Evolutionary conservation across 2,329 filamentous ascomycete genomes (phyloP), one percentile per base, ranked within the genome.

Genomic region (Geosmithia putterillii): DNA sequence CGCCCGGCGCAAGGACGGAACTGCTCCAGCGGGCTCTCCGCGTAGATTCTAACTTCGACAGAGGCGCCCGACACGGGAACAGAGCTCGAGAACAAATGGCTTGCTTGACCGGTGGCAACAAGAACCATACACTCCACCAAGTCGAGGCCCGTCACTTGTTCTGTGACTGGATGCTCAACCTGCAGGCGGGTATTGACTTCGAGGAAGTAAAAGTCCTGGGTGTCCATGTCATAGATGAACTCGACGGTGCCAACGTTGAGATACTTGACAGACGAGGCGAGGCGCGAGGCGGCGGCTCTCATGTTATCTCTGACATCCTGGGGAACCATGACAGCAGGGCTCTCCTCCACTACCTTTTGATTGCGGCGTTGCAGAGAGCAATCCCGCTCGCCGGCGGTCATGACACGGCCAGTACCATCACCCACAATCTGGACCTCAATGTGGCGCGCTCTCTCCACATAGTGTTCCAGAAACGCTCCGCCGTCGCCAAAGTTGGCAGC

Each of bases 71-170:
- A 51, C 0, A 52, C 19, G 0, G 23, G 6, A 2, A 41, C 18
- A 0, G 39, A 7, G 0, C 40, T 36, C 7, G 47, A 9, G 36
- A 38, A 38, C 17, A 38, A 21, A 1, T 32, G 28, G 28, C 15
- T 14, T 12, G 28, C 28, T 14, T 32, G 28, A 12, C 45, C 50
- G 7, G 42, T 41, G 8, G 55, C 62, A 35, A 63, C 59, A 0
- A 51, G 50, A 12, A 68, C 44, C 65, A 68, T 68, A 19, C 62
- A 52, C 23, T 78, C 70, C 1, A 89, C 84, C 10, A 89, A 66
- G 55, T 89, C 84, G 41, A 86, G 73, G 0, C 76, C 80, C 9
- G 81, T 86, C 2, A 85, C 79, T 70, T 84, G 80, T 57, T 89
- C 84, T 0, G 85, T 89, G 7, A 62, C 59, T 19, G 63, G 59